phyloP scores from a whole-genome alignment of 805 yeast species.

The Saccharomyces kudriavzevii region DNA sequence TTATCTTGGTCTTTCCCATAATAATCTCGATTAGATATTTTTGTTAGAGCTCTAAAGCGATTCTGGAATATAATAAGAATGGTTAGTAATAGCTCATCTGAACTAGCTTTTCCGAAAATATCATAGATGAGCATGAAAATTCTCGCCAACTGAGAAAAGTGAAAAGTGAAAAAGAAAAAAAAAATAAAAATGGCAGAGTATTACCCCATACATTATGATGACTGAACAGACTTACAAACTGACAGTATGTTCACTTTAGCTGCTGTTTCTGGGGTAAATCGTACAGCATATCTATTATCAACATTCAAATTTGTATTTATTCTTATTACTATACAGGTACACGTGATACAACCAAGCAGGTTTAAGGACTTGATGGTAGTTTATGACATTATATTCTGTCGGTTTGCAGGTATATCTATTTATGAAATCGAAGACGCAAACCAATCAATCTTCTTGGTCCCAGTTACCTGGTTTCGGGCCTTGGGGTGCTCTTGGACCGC shows the following conservation, averaged over 20 bases:
- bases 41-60: neutral
- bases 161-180: neutral
- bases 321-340: neutral
- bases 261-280: neutral
- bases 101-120: neutral
- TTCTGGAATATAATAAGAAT: neutral
- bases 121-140: neutral
- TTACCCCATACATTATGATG: neutral
- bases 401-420: neutral
- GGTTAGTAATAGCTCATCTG: neutral
- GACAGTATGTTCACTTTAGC: neutral
- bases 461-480: constrained; percentile 88
- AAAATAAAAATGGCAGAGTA: neutral
- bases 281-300: neutral
- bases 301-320: neutral
- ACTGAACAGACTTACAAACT: neutral
- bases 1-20: constrained; percentile 22
- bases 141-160: neutral
- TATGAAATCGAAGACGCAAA: neutral
- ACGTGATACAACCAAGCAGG: neutral
- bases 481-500: constrained; percentile 87
- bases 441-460: constrained; percentile 76
- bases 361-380: neutral
- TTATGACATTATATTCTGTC: neutral
- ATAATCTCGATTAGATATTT: neutral